Evolutionary conservation across 2,329 filamentous ascomycete species (phyloP), one percentile per base, ranked within the genome.

Genomic region (Fusarium staphyleae): DNA sequence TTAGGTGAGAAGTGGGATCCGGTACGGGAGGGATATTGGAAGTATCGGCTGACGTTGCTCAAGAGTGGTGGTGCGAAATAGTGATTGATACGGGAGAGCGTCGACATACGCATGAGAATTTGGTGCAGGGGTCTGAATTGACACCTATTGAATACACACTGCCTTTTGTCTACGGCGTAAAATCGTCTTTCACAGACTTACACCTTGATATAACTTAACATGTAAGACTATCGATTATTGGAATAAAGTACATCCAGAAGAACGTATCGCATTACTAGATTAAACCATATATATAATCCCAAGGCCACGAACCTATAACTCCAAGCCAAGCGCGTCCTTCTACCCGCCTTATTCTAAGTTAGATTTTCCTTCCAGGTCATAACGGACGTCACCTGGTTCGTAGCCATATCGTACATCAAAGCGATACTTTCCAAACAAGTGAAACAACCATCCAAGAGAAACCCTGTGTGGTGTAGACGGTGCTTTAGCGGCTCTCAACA

Each of bases 21-120:
- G 6, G 88, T 99, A 55, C 81, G 95, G 52, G 87, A 87, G 61
- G 93, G 93, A 60, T 99, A 97, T 75, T 99, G 95, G 95, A 87
- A 90, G 67, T 96, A 76, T 42, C 67, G 74, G 22, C 63, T 68
- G 13, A 58, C 66, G 30, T 66, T 72, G 54, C 53, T 74, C 11
- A 58, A 63, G 57, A 45, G 47, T 18, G 36, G 41, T 39, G 45
- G 29, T 3, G 26, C 49, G 18, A 36, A 48, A 37, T 36, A 63
- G 35, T 62, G 57, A 41, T 47, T 15, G 3, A 16, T 8, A 28
- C 29, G 30, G 14, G 13, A 13, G 28, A 13, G 28, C 4, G 4
- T 30, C 5, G 28, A 13, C 7, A 14, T 14, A 22, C 33, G 24
- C 15, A 16, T 24, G 8, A 39, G 28, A 22, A 4, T 24, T 33